These are phyloP conservation scores for Apiospora rasikravindrae DNA, from an alignment of 2,329 filamentous ascomycete genomes.

Conservation along the genomic window DNA sequence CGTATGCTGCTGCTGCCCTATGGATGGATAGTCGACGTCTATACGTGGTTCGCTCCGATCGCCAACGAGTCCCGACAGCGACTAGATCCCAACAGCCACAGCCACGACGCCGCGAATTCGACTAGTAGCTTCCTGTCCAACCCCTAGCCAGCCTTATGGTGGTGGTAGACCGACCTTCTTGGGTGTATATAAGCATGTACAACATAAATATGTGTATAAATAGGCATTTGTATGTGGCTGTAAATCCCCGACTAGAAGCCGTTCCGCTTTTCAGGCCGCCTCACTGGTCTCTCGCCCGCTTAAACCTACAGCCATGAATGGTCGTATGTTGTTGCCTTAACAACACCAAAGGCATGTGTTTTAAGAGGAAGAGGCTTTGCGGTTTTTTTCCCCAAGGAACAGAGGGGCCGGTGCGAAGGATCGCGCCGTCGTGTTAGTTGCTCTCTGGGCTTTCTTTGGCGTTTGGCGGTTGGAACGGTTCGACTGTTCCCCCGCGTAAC, in stretches of 20 bases:
- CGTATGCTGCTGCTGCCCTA: background rate
- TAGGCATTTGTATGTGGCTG: background rate
- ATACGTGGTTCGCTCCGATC: background rate
- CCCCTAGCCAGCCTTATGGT: background rate
- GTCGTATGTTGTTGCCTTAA: background rate
- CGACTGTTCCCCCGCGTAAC: background rate
- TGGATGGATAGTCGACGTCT: background rate
- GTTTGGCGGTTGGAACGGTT: background rate
- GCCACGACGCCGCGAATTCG: background rate
- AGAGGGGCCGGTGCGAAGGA: background rate
- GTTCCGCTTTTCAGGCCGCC: slow-evolving; percentile 13
- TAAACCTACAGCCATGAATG: background rate
- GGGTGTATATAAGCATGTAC: too few relatives aligned
- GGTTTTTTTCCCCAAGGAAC: background rate
- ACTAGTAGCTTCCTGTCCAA: background rate
- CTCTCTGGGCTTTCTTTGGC: background rate
- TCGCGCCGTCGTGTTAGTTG: background rate
- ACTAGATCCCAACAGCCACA: background rate
- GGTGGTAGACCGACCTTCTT: too few relatives aligned
- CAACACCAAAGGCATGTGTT: background rate
- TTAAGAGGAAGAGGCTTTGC: background rate
- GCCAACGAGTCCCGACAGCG: background rate
- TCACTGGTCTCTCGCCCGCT: slow-evolving; percentile 7
- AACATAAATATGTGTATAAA: background rate
- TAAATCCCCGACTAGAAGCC: background rate